Evolutionary conservation across 495 filamentous ascomycete genomes (phyloP), one percentile per base, ranked within the genome.

Genomic region (Xylaria acuta): DNA sequence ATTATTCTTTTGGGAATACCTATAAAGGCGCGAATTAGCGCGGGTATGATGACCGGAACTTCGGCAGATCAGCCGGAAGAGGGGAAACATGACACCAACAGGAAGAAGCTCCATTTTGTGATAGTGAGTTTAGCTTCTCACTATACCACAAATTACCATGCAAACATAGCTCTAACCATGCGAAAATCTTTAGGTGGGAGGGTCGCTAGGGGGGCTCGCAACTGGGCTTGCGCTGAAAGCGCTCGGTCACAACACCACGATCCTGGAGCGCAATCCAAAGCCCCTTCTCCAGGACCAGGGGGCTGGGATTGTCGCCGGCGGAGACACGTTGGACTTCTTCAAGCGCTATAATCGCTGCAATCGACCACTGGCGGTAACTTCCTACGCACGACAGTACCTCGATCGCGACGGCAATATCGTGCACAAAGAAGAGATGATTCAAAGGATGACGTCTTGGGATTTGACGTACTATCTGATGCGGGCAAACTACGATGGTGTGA

Each of bases 381-480:
- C 79, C 16, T 66, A 74, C 7, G 72, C 77, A 36, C 77, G 82
- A 6, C 47, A 86, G 62, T 86, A 86, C 67, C 79, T 86, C n/a
- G 78, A 86, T 73, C 78, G 73, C 36, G 74, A 80, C 14, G 86
- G 84, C 34, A 78, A 80, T 16, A 67, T 84, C 11, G 79, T 87
- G 36, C 80, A 85, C 69, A 74, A 77, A 45, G 80, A 83, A 47
- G 78, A 81, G n/a, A 78, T 75, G 64, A 74, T 58, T 32, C 84
- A 86, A 73, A 80, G 81, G 67, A 86, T 85, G 83, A 85, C 82
- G 8, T 86, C 83, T 54, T 90, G 88, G 88, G 87, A 89, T 72
- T 62, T 88, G 53, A 75, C 85, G 16, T 90, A 90, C 69, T 80
- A 85, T 75, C 64, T 88, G 8, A 75, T 90, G 74, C 79, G 88